Base-by-base conservation (phyloP, 176 grass and related monocot genomes). In the Pontederia crassipes region DNA sequence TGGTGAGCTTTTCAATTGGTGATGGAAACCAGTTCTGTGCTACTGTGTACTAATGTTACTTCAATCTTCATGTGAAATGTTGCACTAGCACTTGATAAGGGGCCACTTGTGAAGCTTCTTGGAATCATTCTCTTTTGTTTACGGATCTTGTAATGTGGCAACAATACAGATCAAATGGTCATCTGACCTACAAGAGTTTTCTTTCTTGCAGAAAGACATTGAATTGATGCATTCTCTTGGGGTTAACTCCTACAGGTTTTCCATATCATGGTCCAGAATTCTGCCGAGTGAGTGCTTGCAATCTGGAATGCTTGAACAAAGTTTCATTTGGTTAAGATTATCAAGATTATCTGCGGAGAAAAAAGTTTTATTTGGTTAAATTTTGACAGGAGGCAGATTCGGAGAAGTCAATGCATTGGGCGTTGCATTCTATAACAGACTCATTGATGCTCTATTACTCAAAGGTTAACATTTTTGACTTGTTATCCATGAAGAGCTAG, bases 181-280 rank as follows among this genome's bases (percentile, higher is more conserved):
- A 40, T 40, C 32, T 40, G 32, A 40, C 2, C 32, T 40, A 7
- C 32, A 40, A 40, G 32, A 40, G 32, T 40, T 40, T 40, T 40
- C 32, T 40, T 40, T 35, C 4, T 35, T 40, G 13, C 65, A 89
- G 85, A 77, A 75, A 24, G 85, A 89, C 70, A 81, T 80, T 63
- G 73, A 80, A 46, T 63, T 72, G 50, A 89, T 89, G 74, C 85
- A 81, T 66, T 57, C 18, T 28, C 53, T 89, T 4, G 85, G 85
- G 2, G 64, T 77, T 9, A 77, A 78, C 60, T 74, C 80, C 4
- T 89, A 89, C 73, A 83, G 85, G 78, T 83, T 89, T 60, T 89
- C 85, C 57, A 57, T 89, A 20, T 89, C 85, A 35, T 89, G 80
- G 85, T 66, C 85, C 11, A 72, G 85, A 83, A 74, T 89, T 67